Evolutionary conservation across 345 rosid genomes (phyloP).

Genomic region (Lumnitzera racemosa): DNA sequence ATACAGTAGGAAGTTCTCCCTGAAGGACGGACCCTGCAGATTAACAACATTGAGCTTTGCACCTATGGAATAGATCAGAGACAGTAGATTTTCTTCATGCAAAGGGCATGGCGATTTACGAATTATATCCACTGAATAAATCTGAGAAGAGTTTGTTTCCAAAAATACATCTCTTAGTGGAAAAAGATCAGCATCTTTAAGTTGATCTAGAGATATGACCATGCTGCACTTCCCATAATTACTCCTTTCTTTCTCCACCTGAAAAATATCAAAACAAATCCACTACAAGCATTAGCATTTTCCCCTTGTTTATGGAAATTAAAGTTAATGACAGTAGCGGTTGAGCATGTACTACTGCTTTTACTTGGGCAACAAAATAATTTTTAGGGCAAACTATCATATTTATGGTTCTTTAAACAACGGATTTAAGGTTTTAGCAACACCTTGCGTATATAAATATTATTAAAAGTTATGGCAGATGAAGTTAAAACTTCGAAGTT

Average conservation of each 20-base stretch:
- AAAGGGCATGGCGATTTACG: conserved; percentile 18
- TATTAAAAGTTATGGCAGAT: too few species aligned
- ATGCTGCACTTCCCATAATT: conserved; percentile 18
- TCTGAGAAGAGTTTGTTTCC: conserved; percentile 19
- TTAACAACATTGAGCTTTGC: conserved; percentile 32
- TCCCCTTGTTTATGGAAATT: not conserved
- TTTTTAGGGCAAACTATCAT: not conserved
- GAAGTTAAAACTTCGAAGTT: too few species aligned
- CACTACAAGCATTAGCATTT: not conserved
- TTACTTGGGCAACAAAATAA: too few species aligned
- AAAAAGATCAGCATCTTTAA: conserved; percentile 26
- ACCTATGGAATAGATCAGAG: conserved; percentile 25
- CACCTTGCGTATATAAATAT: too few species aligned
- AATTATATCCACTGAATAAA: conserved; percentile 29
- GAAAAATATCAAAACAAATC: conserved; percentile 12
- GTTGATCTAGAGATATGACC: conserved; percentile 27
- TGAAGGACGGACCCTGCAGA: conserved; percentile 22
- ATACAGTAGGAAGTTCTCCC: conserved; percentile 28
- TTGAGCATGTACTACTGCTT: too few species aligned
- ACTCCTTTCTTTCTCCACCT: conserved; percentile 28
- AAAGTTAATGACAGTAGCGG: not conserved
- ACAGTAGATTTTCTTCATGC: conserved; percentile 25
- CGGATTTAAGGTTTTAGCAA: too few species aligned
- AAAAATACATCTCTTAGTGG: conserved; percentile 28
- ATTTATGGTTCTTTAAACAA: too few species aligned